Conservation (phyloP, 805 yeast genomes). For the Priceomyces haplophilus region DNA sequence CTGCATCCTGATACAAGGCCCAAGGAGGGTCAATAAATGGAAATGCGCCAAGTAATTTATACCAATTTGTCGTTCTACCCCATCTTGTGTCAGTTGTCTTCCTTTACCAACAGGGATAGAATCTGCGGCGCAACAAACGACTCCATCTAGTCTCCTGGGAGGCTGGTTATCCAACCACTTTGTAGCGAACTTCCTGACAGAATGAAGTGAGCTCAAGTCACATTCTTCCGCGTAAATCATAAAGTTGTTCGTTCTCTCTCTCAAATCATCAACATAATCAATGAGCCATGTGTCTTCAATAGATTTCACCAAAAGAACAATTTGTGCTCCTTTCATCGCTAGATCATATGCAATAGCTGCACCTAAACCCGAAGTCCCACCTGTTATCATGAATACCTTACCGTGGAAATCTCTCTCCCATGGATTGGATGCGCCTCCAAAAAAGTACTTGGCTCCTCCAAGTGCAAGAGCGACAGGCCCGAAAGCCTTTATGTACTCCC, state of each 20-base stretch:
- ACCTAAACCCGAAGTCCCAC: slow-evolving; percentile 95
- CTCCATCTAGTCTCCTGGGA: slow-evolving; percentile 87
- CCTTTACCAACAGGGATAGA: slow-evolving; percentile 63
- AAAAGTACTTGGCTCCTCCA: slow-evolving; percentile 62
- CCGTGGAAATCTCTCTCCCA: slow-evolving; percentile 96
- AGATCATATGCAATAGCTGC: slow-evolving; percentile 69
- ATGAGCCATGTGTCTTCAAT: slow-evolving; percentile 67
- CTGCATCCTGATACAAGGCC: slow-evolving; percentile 84
- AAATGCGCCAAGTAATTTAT: slow-evolving; percentile 77
- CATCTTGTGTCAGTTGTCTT: slow-evolving; percentile 73
- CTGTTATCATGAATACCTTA: slow-evolving; percentile 75
- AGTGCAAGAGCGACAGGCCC: slow-evolving; percentile 53
- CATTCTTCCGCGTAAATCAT: slow-evolving; percentile 89
- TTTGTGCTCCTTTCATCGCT: slow-evolving; percentile 82
- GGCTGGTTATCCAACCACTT: slow-evolving; percentile 90
- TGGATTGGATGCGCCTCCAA: slow-evolving; percentile 75
- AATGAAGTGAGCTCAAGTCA: slow-evolving; percentile 68
- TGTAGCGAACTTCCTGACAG: slow-evolving; percentile 87
- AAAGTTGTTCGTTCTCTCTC: slow-evolving; percentile 65
- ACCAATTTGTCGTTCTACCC: slow-evolving; percentile 82
- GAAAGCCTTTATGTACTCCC: slow-evolving; percentile 52
- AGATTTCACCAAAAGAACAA: slow-evolving; percentile 67
- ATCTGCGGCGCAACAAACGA: slow-evolving; percentile 85
- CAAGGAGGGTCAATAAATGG: slow-evolving; percentile 73
- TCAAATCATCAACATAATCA: slow-evolving; percentile 75